Base-by-base conservation (phyloP, 129 eudicot genomes). In the Centrapalus pauciflorus region DNA sequence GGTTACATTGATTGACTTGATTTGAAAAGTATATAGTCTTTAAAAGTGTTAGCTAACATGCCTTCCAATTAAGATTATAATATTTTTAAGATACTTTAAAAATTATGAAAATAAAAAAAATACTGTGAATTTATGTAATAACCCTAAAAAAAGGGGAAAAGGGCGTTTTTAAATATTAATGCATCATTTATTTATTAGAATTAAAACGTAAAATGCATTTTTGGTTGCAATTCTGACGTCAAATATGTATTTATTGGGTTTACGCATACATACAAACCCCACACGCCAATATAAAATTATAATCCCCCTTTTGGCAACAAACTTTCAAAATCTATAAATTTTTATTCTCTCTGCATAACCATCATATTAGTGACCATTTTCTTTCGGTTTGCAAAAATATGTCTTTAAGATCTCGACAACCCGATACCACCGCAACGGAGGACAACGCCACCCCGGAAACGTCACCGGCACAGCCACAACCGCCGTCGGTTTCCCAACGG, bases 381-480 rank as follows among this genome's bases (percentile, higher is more conserved):
- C 27, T 9, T 27, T 38, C 3, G 28, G 4, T 51, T n/a, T 28
- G 5, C 55, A 8, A 8, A 35, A 64, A 17, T 43, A 77, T 77
- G 82, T 71, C 82, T 48, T 66, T 56, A 43, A 61, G 82, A 57
- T 43, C 69, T 66, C 27, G 64, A 66, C 77, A 62, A 71, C 38
- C 82, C 11, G 16, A 37, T 25, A 55, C 59, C 7, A 4, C 48
- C 16, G 0, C 51, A 7, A 0, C 70, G 0, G 54, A 25, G 0
- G 55, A 16, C 33, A 46, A 23, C 38, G 0, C 80, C 55, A 45
- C 75, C 26, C 14, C 28, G 3, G 62, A 61, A 50, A 26, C 40
- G 34, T 28, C 74, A 25, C 35, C 54, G 14, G 0, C 66, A 17
- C 72, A 9, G 3, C 75, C 70, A 17, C 70, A 43, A 30, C 54